phyloP scores from a whole-genome alignment of 148 eudicot genomes.

The Polygonum maritimum region DNA sequence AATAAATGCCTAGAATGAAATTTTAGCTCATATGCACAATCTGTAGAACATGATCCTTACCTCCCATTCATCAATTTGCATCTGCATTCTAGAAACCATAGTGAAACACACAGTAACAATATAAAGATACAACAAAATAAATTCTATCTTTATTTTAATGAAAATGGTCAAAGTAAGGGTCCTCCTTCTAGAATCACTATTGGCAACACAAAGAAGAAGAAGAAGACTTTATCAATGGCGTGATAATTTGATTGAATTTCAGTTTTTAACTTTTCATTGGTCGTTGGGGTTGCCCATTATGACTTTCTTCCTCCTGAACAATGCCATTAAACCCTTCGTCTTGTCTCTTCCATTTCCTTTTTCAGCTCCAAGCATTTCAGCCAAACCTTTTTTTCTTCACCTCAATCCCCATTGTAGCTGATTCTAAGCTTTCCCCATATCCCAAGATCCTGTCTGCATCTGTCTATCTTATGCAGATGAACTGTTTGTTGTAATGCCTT shows the following conservation, averaged over 20 bases:
- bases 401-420: not conserved
- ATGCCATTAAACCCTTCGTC: not conserved
- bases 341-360: not conserved
- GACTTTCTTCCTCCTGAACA: slow-evolving; percentile 8
- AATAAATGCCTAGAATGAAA: not conserved
- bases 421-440: not conserved
- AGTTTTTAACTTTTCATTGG: not conserved
- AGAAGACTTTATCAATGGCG: not conserved
- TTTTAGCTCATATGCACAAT: not conserved
- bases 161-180: not conserved
- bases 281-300: not conserved
- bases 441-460: not conserved
- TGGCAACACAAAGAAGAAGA: not conserved
- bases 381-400: not conserved
- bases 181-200: slow-evolving; percentile 9
- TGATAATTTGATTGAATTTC: not conserved
- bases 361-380: not conserved
- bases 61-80: not conserved
- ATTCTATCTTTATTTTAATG: not conserved
- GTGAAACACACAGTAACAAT: not conserved
- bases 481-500: slow-evolving; percentile 8
- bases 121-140: not conserved
- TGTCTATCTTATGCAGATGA: not conserved
- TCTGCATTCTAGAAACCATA: not conserved
- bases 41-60: not conserved